A percentile compares a stretch with the other conserved stretches of the same genome.
Conservation (phyloP, 2,329 filamentous ascomycete species). For the Mycosphaerella arachidis region DNA sequence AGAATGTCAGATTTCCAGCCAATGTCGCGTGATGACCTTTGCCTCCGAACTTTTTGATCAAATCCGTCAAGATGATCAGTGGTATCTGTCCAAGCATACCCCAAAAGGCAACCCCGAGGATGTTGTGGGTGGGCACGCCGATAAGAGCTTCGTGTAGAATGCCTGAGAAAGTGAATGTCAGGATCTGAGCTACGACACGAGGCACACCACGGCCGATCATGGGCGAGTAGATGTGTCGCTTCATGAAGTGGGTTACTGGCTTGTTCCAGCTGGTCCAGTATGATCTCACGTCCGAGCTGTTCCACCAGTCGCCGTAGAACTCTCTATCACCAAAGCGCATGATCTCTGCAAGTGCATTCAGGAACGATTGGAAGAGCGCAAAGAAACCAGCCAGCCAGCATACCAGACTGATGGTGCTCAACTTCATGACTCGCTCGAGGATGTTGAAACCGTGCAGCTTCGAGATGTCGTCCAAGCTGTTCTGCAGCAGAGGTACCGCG, state of each 20-base stretch:
- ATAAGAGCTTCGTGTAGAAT: constrained; percentile 89
- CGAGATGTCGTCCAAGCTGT: constrained; percentile 83
- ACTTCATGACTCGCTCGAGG: constrained; percentile 83
- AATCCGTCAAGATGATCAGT: constrained; percentile 74
- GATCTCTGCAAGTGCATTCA: constrained; percentile 88
- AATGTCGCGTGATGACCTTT: constrained; percentile 70
- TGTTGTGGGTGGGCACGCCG: constrained; percentile 77
- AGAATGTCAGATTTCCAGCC: constrained; percentile 90
- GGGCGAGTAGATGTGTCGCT: constrained; percentile 85
- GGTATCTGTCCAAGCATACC: constrained; percentile 94
- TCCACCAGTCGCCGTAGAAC: constrained; percentile 99
- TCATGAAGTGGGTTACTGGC: constrained; percentile 95
- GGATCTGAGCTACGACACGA: constrained; percentile 63
- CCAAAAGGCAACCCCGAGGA: constrained; percentile 75
- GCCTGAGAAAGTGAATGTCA: constrained; percentile 85
- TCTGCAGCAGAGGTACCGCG: constrained; percentile 79
- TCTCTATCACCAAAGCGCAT: constrained; percentile 86
- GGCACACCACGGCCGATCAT: constrained; percentile 80
- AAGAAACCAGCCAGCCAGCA: constrained; percentile 99
- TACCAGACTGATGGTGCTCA: constrained; percentile 89
- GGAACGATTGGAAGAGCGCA: constrained; percentile 84
- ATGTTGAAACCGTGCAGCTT: constrained; percentile 76
- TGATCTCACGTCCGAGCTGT: constrained; percentile 73
- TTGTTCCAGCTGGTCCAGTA: constrained; percentile 99
- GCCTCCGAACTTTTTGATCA: constrained; percentile 64